Percentiles rank a stretch among this genome's conserved stretches.
Conservation (phyloP, 208 protist genomes). For the Acanthamoeba polyphaga region DNA sequence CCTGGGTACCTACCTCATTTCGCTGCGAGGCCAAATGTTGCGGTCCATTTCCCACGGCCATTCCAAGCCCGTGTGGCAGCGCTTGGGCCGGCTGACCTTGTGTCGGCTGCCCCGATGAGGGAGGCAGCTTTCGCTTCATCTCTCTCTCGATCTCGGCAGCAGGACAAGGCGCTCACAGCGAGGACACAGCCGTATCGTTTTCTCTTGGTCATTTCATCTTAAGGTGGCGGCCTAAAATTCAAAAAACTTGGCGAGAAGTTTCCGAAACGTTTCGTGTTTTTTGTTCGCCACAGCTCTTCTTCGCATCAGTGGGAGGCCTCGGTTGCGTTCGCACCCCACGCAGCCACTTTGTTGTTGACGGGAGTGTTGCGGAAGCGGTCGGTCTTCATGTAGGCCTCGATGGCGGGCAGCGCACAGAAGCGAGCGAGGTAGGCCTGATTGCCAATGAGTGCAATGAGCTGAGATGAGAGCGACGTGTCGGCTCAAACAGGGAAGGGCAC, state of each 20-base stretch:
- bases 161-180: not conserved
- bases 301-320: not conserved
- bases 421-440: not conserved
- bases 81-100: constrained; percentile 19
- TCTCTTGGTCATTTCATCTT: too few relatives aligned
- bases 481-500: too few relatives aligned
- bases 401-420: not conserved
- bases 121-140: constrained; percentile 44
- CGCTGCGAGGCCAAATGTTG: not conserved
- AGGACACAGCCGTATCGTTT: too few relatives aligned
- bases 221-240: too few relatives aligned
- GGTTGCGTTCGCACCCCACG: not conserved
- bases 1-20: not conserved
- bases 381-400: not conserved
- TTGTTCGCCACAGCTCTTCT: too few relatives aligned
- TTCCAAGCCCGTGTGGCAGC: not conserved
- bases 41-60: not conserved
- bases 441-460: too few relatives aligned
- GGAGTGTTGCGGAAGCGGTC: not conserved
- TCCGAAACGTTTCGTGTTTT: too few relatives aligned
- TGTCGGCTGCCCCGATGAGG: not conserved
- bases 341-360: constrained; percentile 46
- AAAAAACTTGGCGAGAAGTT: too few relatives aligned
- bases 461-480: not conserved
- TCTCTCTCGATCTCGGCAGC: not conserved